These are phyloP conservation scores for Globisporangium iwayamae DNA, from an alignment of 352 stramenopile species.

Conservation along the genomic window DNA sequence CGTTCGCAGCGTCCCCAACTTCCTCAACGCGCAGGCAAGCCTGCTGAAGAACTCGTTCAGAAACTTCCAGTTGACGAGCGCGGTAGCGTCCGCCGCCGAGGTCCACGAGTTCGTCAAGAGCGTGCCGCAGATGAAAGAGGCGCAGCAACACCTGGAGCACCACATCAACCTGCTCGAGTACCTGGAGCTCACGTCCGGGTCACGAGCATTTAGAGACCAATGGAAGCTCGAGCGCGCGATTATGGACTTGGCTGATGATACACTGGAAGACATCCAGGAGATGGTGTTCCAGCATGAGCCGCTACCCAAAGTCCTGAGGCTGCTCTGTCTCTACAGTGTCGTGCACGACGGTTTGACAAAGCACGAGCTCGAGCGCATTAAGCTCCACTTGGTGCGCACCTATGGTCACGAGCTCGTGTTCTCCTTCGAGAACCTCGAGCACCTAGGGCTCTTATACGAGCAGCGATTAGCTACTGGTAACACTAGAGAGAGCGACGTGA, in stretches of 20 bases:
- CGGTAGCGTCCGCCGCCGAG: slow-evolving; percentile 44
- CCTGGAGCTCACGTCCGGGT: slow-evolving; percentile 39
- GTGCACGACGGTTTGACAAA: slow-evolving; percentile 39
- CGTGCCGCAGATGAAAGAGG: slow-evolving; percentile 56
- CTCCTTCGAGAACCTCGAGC: slow-evolving; percentile 60
- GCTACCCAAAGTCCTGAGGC: slow-evolving; percentile 44
- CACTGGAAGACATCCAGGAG: slow-evolving; percentile 45
- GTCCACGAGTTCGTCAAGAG: slow-evolving; percentile 71
- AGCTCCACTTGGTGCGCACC: slow-evolving; percentile 54
- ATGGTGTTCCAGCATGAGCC: slow-evolving; percentile 58
- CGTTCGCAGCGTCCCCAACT: slow-evolving; percentile 44
- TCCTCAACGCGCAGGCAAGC: slow-evolving; percentile 48
- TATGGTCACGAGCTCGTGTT: slow-evolving; percentile 77
- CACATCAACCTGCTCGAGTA: slow-evolving; percentile 64
- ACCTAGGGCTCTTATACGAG: slow-evolving; percentile 46
- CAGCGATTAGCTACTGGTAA: background rate
- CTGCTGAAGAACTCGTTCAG: slow-evolving; percentile 49
- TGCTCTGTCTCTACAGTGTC: slow-evolving; percentile 66
- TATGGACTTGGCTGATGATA: slow-evolving; percentile 41
- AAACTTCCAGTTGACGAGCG: slow-evolving; percentile 48
- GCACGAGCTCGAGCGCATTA: slow-evolving; percentile 37
- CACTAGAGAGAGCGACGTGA: background rate
- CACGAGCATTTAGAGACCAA: slow-evolving; percentile 48
- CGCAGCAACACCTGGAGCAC: slow-evolving; percentile 48
- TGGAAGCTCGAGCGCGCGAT: slow-evolving; percentile 71